Conservation (phyloP, 768 basidiomycete genomes). For the Lactarius pseudohatsudake region DNA sequence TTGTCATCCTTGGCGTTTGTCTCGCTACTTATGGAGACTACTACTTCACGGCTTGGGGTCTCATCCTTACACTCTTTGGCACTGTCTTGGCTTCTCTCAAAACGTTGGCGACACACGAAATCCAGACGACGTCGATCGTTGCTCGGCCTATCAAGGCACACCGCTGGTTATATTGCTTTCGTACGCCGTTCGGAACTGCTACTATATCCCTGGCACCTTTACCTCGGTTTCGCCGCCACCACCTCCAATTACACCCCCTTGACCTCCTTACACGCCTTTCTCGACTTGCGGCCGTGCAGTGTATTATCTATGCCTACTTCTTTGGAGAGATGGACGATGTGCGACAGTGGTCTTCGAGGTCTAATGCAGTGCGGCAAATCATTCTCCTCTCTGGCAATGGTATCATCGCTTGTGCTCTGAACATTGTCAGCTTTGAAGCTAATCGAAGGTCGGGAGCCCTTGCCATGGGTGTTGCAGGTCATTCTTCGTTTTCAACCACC, state of each 20-base stretch:
- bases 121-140: conserved; percentile 46
- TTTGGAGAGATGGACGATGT: conserved; percentile 79
- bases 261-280: conserved; percentile 89
- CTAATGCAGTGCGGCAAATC: conserved; percentile 13
- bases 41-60: conserved; percentile 82
- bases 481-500: conserved; percentile 31
- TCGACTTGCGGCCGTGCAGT: conserved; percentile 89
- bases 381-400: conserved; percentile 73
- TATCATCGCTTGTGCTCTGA: conserved; percentile 84
- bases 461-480: conserved; percentile 89
- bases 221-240: conserved; percentile 31
- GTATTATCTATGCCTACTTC: conserved; percentile 69
- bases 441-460: conserved; percentile 88
- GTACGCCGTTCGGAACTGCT: conserved; percentile 18
- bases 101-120: conserved; percentile 86
- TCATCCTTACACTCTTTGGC: conserved; percentile 85
- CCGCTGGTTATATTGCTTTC: not conserved
- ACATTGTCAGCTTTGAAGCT: conserved; percentile 94
- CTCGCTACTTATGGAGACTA: conserved; percentile 97
- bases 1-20: conserved; percentile 87
- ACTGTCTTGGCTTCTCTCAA: conserved; percentile 92
- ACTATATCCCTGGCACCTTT: conserved; percentile 27
- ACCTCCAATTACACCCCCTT: conserved; percentile 62
- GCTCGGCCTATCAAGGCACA: conserved; percentile 25
- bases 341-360: conserved; percentile 37